Evolutionary conservation across 345 rosid species (phyloP).

Genomic region (Populus ilicifolia): DNA sequence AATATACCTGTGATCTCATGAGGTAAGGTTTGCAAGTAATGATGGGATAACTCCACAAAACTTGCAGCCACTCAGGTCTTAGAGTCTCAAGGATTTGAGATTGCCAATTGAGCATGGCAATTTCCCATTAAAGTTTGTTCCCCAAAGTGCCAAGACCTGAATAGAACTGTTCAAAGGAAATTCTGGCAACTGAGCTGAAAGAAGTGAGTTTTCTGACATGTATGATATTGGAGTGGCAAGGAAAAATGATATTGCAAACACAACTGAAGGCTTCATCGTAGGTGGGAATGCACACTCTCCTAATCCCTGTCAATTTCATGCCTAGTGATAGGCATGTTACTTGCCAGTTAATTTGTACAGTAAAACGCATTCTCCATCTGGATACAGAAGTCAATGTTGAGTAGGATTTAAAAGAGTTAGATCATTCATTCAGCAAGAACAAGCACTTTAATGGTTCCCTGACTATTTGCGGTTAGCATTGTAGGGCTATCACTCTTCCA

Average conservation of each 20-base stretch:
- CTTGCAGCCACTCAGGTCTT: not conserved
- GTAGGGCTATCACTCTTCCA: slow-evolving; percentile 92
- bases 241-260: not conserved
- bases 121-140: not conserved
- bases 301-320: no score
- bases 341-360: not conserved
- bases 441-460: slow-evolving; percentile 83
- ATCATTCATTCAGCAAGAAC: slow-evolving; percentile 59
- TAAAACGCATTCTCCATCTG: not conserved
- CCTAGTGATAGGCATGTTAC: not conserved
- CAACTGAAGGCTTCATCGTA: not conserved
- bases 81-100: not conserved
- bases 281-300: no score
- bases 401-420: not conserved
- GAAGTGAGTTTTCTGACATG: not conserved
- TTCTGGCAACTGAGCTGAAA: not conserved
- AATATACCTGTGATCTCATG: no score
- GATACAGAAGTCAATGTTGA: not conserved
- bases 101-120: not conserved
- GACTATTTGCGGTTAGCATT: slow-evolving; percentile 82
- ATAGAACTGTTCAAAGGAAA: not conserved
- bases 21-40: not conserved
- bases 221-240: no score
- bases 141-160: not conserved
- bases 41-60: not conserved